Evolutionary conservation across 306 rosid genomes (phyloP), one percentile per base, ranked within the genome.

Genomic region (Styphnolobium japonicum): DNA sequence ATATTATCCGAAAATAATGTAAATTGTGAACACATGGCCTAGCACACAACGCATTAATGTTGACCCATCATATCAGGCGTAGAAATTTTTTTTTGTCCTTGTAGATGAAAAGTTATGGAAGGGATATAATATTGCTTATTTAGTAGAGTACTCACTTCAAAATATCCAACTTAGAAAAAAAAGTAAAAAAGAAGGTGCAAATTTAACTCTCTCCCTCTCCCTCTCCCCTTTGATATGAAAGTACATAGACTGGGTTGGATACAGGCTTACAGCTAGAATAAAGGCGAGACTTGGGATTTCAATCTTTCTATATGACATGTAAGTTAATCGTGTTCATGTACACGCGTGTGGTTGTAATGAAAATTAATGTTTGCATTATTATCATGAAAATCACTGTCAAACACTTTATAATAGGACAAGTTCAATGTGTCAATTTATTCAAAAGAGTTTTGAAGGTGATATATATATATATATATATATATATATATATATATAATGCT

Each of bases 361-460:
- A 78, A 37, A 52, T 27, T 14, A 58, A 40, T 6, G 25, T 43
- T 78, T 57, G 63, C 31, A 51, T 45, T 52, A 48, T 78, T 84
- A 37, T 78, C 80, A 40, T 79, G 71, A 40, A 80, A 81, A 83
- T 89, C 93, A 83, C 86, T 65, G 1, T 87, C 88, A 64, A 63
- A 73, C 83, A 56, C 86, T 75, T 85, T 83, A 67, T 66, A 81
- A 81, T 71, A 73, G 72, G 89, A 83, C 86, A 82, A 67, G 27
- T 46, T 73, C 56, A 57, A 36, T 58, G 16, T 42, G 84, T 92
- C 88, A 58, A 70, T 83, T 75, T 85, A 76, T 77, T 71, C 48
- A 7, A 61, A 87, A 89, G 60, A 88, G 71, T 6, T 74, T n/a
- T 51, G 83, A 85, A 71, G 58, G 7, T 46, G 61, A 83, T 40